Evolutionary conservation across 805 yeast species (phyloP).

Genomic region (Blastobotrys robertii): DNA sequence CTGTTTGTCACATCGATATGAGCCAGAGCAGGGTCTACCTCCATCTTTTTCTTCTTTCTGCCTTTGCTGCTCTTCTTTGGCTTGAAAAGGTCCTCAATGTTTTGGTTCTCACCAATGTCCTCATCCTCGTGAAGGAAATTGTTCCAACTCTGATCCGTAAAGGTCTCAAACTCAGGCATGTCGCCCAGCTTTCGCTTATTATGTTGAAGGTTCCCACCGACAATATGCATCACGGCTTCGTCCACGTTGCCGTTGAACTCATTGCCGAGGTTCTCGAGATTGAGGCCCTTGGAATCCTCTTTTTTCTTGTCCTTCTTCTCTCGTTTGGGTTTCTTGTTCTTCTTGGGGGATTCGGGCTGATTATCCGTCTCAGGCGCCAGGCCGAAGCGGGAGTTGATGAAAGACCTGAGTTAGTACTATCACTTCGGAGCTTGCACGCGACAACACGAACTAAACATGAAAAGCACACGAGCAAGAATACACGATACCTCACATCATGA

Average conservation of each 20-base stretch:
- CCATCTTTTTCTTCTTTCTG: constrained; percentile 34
- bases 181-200: constrained; percentile 15
- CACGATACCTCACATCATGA: too few relatives aligned
- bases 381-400: too few relatives aligned
- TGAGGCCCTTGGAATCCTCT: not conserved
- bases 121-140: constrained; percentile 17
- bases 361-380: too few relatives aligned
- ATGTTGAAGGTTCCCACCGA: constrained; percentile 50
- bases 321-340: not conserved
- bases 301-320: not conserved
- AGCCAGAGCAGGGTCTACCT: constrained; percentile 52
- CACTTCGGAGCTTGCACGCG: too few relatives aligned
- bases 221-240: constrained; percentile 68
- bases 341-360: too few relatives aligned
- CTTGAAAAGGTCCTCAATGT: constrained; percentile 1
- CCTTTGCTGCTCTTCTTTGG: constrained; percentile 1
- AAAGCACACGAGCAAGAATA: too few relatives aligned
- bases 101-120: constrained; percentile 11
- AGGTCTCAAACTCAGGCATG: constrained; percentile 14
- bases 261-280: constrained; percentile 7
- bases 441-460: too few relatives aligned
- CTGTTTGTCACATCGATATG: constrained; percentile 33
- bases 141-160: constrained; percentile 12
- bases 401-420: too few relatives aligned
- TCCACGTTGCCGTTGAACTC: constrained; percentile 36